Conservation (phyloP, 768 basidiomycete genomes). For the Leucocoprinus sp. region DNA sequence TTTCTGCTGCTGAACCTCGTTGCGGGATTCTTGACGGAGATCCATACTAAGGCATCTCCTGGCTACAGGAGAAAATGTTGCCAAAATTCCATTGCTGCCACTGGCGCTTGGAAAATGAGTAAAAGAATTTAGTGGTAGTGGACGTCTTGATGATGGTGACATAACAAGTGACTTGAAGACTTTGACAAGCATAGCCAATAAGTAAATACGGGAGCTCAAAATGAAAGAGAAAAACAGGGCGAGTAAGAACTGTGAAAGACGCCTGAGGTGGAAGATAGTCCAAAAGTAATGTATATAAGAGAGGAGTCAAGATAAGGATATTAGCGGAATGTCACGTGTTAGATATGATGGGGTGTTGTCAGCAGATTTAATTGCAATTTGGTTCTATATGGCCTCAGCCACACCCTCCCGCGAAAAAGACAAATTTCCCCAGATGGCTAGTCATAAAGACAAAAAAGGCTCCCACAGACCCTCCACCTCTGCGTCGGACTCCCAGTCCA, state of each 20-base stretch:
- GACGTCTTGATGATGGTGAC: conserved; percentile 4
- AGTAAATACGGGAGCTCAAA: not conserved
- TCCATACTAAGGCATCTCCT: conserved; percentile 5
- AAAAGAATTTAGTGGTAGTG: not conserved
- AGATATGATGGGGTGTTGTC: conserved; percentile 1
- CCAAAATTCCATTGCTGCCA: not conserved
- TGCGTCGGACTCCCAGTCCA: conserved; percentile 26
- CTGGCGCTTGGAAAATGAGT: not conserved
- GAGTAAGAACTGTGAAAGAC: too few relatives aligned
- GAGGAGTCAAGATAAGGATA: not conserved
- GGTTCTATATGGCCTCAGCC: conserved; percentile 13
- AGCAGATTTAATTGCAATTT: conserved; percentile 2
- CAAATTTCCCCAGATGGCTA: too few relatives aligned
- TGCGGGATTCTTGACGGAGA: conserved; percentile 2
- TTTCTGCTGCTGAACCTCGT: conserved; percentile 15
- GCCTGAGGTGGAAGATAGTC: too few relatives aligned
- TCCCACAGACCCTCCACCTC: conserved; percentile 23
- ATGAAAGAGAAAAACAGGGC: not conserved
- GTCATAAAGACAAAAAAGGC: too few relatives aligned
- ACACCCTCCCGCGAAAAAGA: conserved; percentile 27
- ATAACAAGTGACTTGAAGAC: not conserved
- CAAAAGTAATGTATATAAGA: conserved; percentile 1
- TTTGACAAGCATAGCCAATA: not conserved
- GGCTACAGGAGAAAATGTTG: not conserved
- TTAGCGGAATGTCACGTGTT: conserved; percentile 4